A percentile compares a stretch with the other conserved stretches of the same genome.
Evolutionary conservation across 2,329 filamentous ascomycete species (phyloP).

Genomic region (Ophiostoma sp.): DNA sequence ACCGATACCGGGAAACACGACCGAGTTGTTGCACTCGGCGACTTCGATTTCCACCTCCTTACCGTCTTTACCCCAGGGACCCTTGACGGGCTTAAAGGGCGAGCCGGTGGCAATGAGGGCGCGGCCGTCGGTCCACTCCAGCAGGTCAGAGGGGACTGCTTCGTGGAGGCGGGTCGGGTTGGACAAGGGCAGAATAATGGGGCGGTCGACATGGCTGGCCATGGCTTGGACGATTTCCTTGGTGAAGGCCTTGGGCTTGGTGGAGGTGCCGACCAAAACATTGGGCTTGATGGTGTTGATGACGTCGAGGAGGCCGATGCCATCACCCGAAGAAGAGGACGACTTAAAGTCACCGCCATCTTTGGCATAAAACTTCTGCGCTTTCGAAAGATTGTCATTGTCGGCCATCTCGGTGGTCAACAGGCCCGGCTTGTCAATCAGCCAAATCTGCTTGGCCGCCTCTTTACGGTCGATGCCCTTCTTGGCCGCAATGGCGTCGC

Average conservation of each 20-base stretch:
- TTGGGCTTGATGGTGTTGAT: conserved; percentile 73
- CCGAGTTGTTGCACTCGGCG: conserved; percentile 87
- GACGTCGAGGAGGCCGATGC: conserved; percentile 57
- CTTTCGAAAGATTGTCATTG: conserved; percentile 48
- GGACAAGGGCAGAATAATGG: conserved; percentile 78
- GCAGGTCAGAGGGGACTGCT: conserved; percentile 73
- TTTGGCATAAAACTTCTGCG: conserved; percentile 68
- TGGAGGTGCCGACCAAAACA: conserved; percentile 81
- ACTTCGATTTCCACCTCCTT: conserved; percentile 48
- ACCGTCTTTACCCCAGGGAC: conserved; percentile 53
- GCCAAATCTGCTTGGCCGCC: conserved; percentile 78
- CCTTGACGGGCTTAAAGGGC: conserved; percentile 73
- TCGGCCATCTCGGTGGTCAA: conserved; percentile 58
- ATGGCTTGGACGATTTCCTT: conserved; percentile 73
- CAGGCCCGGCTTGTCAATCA: conserved; percentile 79
- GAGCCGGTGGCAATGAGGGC: conserved; percentile 81
- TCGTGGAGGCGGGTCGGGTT: conserved; percentile 86
- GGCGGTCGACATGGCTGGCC: conserved; percentile 68
- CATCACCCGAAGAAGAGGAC: neutral
- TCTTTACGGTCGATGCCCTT: conserved; percentile 67
- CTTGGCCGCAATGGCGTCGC: conserved; percentile 74
- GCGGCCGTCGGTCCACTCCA: conserved; percentile 74
- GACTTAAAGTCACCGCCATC: conserved; percentile 60
- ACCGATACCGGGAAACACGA: conserved; percentile 82
- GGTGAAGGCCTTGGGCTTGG: conserved; percentile 73